Evolutionary conservation across 2,329 filamentous ascomycete species (phyloP), one percentile per base, ranked within the genome.

Genomic region (Ophiostoma quercus): DNA sequence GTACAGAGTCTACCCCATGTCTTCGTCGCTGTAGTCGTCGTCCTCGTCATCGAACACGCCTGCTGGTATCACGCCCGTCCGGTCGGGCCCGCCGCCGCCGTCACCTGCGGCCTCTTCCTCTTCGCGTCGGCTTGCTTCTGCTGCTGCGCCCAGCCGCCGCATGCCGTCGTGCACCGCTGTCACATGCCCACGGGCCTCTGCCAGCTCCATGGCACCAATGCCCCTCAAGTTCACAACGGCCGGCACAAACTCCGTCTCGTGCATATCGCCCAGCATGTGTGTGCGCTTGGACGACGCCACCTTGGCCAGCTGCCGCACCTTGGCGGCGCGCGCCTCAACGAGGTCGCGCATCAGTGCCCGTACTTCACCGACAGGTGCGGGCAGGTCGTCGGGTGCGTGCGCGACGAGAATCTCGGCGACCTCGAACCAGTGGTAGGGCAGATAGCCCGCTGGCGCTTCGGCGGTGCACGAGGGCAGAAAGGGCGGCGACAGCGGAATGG

Each of bases 391-490:
- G 34, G 87, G 85, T 3, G 94, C 94, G 69, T 92, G 90, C 66
- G 94, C 90, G 1, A 99, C 85, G 65, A 99, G 82, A 77, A 96
- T 88, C 79, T 97, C 93, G 22, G 91, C 90, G 9, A 98, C 81
- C 80, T 98, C 95, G 60, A 96, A 85, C 94, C 94, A 99, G 81
- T 98, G 94, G 77, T 96, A 98, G 0, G 95, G 95, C 41, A 99
- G 82, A 16, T 89, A 87, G 57, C 88, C 87, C 0, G 88, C 81
- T 9, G 89, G 87, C 1, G 90, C 87, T 66, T 87, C 82, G 25
- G 89, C 87, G 0, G 90, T 93, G 73, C 90, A 92, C 19, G 89
- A 89, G 0, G 88, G 86, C 1, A 96, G 80, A 77, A 97, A 97
- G 0, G 94, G 94, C 3, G 94, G 87, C 0, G 88, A 87, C 0